Conservation (phyloP, 208 protist genomes). For the Phytomonas serpens region DNA sequence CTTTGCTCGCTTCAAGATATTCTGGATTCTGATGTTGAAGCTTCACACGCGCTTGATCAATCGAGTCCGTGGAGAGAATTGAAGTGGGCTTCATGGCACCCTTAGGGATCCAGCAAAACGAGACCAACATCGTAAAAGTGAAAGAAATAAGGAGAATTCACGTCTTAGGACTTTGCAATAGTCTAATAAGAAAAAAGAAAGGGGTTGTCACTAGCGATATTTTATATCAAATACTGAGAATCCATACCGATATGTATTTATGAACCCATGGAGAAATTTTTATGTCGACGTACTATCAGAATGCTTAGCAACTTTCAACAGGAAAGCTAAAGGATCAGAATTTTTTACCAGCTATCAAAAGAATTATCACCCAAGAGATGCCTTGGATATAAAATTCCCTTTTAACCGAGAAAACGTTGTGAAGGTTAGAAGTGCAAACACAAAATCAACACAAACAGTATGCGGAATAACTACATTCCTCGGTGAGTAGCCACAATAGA, state of each 20-base stretch:
- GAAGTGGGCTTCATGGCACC: slow-evolving; percentile 75
- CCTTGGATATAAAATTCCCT: neutral
- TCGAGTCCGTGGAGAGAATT: slow-evolving; percentile 72
- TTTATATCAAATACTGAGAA: neutral
- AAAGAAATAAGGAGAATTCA: neutral
- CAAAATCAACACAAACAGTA: neutral
- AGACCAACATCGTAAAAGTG: slow-evolving; percentile 54
- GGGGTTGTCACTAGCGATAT: neutral
- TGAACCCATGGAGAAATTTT: neutral
- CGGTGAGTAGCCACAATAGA: neutral
- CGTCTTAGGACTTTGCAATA: neutral
- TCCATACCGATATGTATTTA: neutral
- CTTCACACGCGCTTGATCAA: slow-evolving; percentile 58
- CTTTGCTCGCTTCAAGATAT: slow-evolving; percentile 40
- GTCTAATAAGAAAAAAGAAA: neutral
- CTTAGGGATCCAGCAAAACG: slow-evolving; percentile 79
- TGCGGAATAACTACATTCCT: neutral
- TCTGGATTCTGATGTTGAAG: slow-evolving; percentile 61
- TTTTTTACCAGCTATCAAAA: neutral
- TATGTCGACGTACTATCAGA: neutral
- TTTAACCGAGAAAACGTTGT: neutral
- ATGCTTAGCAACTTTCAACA: neutral
- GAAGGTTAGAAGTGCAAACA: neutral
- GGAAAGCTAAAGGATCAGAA: neutral
- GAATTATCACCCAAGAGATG: neutral